phyloP scores from a whole-genome alignment of 768 basidiomycete species.

The Pleurotus salmoneostramineus region DNA sequence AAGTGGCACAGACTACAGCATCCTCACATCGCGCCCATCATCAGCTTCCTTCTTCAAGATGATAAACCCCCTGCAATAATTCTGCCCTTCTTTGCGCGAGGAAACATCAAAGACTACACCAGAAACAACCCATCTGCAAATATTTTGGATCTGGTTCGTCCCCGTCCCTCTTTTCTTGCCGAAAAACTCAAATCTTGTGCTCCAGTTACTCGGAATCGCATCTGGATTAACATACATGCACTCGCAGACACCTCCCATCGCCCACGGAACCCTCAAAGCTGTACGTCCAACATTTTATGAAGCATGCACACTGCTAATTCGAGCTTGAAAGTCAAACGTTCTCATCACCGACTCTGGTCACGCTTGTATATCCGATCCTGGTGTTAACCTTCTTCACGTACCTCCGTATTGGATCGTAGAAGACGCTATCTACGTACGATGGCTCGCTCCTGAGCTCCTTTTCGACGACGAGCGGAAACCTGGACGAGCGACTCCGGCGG shows the following conservation, averaged over 20 bases:
- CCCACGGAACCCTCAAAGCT: conserved; percentile 2
- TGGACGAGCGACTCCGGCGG: neutral
- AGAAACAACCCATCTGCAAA: neutral
- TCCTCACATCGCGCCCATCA: neutral
- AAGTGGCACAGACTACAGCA: neutral
- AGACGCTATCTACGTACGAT: conserved; percentile 1
- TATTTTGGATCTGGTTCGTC: neutral
- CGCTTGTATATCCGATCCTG: neutral
- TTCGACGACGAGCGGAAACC: neutral
- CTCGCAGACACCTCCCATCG: neutral
- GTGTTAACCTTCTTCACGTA: neutral
- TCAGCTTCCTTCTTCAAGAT: neutral
- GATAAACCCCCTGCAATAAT: neutral
- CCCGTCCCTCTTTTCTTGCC: neutral
- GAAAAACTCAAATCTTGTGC: neutral
- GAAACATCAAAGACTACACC: neutral
- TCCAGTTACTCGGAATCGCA: neutral
- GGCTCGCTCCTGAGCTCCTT: conserved; percentile 2
- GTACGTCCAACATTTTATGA: neutral
- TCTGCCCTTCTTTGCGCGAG: neutral
- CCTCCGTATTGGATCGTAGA: conserved; percentile 3
- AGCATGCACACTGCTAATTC: neutral
- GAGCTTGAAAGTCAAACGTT: neutral
- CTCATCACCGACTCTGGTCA: neutral
- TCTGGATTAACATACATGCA: conserved; percentile 2